Evolutionary conservation across 176 grass and related monocot species (phyloP).

Genomic region (Aechmea fasciata): DNA sequence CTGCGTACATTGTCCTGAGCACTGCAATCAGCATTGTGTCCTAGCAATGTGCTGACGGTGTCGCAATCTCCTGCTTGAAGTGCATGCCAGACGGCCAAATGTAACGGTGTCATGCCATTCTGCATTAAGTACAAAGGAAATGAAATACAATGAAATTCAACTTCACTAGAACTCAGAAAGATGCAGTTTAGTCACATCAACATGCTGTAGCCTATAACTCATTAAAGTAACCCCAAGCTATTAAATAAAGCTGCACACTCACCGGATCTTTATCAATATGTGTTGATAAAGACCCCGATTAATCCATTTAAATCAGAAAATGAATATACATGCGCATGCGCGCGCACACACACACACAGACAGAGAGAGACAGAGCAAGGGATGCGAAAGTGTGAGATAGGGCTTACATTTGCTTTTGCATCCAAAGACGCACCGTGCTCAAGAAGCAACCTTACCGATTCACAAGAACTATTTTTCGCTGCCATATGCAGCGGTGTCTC

Average conservation of each 20-base stretch:
- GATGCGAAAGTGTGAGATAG: background rate
- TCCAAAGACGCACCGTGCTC: constrained; percentile 53
- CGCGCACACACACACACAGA: background rate
- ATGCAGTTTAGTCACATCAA: too few species aligned
- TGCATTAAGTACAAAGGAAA: constrained; percentile 29
- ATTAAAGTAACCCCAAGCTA: too few species aligned
- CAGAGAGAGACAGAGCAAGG: constrained; percentile 3
- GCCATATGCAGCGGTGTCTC: constrained; percentile 97
- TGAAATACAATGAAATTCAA: background rate
- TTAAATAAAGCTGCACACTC: too few species aligned
- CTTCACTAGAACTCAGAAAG: background rate
- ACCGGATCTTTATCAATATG: too few species aligned
- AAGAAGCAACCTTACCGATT: constrained; percentile 70
- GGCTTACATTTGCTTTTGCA: constrained; percentile 79
- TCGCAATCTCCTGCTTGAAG: constrained; percentile 52
- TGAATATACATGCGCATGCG: too few species aligned
- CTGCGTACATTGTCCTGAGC: constrained; percentile 78
- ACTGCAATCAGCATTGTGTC: constrained; percentile 69
- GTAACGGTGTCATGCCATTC: constrained; percentile 96
- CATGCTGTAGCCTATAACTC: too few species aligned
- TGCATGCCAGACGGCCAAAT: constrained; percentile 96
- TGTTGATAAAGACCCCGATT: too few species aligned
- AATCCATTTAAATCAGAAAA: too few species aligned
- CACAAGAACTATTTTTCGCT: constrained; percentile 71
- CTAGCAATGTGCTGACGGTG: constrained; percentile 54